Evolutionary conservation across 2,329 filamentous ascomycete species (phyloP).

Genomic region (Blumeria hordei): DNA sequence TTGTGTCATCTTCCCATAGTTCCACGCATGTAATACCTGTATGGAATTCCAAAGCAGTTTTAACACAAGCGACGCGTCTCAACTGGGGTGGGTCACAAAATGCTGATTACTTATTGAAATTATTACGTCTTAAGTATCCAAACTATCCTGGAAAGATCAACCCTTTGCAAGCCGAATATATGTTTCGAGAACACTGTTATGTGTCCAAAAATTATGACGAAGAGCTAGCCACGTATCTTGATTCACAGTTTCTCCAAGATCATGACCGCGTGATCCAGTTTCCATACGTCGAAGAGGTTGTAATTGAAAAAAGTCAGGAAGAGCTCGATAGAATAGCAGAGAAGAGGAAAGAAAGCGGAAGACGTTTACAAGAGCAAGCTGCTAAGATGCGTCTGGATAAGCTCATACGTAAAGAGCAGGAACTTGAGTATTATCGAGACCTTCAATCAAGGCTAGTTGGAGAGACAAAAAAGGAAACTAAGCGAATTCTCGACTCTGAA

Average conservation of each 20-base stretch:
- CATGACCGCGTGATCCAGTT: slow-evolving; percentile 77
- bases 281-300: slow-evolving; percentile 74
- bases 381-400: slow-evolving; percentile 95
- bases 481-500: slow-evolving; percentile 64
- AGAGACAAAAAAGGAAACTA: slow-evolving; percentile 75
- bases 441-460: slow-evolving; percentile 48
- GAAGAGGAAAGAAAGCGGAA: slow-evolving; percentile 80
- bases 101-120: slow-evolving; percentile 74
- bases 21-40: slow-evolving; percentile 92
- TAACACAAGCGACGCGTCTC: slow-evolving; percentile 64
- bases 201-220: slow-evolving; percentile 61
- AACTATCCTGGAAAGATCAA: slow-evolving; percentile 70
- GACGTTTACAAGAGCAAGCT: slow-evolving; percentile 80
- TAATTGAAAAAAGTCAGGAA: slow-evolving; percentile 81
- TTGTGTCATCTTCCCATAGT: slow-evolving; percentile 79
- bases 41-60: slow-evolving; percentile 59
- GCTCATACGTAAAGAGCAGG: slow-evolving; percentile 83
- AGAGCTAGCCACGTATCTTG: slow-evolving; percentile 54
- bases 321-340: slow-evolving; percentile 78
- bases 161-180: slow-evolving; percentile 62
- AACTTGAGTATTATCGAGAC: slow-evolving; percentile 80
- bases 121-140: slow-evolving; percentile 79
- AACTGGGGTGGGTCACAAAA: slow-evolving; percentile 90
- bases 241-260: slow-evolving; percentile 82
- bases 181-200: slow-evolving; percentile 77